phyloP scores from a whole-genome alignment of 495 filamentous ascomycete genomes.

The Astrocystis sublimbata region DNA sequence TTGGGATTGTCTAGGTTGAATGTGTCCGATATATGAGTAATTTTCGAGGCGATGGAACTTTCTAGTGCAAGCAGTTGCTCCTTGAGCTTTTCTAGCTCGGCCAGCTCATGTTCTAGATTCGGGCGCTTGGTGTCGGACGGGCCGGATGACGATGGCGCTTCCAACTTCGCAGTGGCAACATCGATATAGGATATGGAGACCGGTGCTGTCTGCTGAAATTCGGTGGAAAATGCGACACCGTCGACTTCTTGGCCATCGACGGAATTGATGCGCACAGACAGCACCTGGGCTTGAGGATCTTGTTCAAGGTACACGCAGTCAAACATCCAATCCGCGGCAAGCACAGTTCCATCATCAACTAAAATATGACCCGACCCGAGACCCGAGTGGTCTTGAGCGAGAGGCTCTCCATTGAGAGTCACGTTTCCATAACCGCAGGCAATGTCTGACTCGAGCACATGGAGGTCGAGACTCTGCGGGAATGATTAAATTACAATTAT shows the following conservation, averaged over 20 bases:
- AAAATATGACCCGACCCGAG: conserved; percentile 32
- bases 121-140: conserved; percentile 13
- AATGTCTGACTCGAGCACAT: conserved; percentile 33
- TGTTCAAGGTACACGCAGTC: conserved; percentile 45
- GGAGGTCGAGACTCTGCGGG: conserved; percentile 35
- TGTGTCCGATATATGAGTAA: conserved; percentile 26
- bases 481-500: conserved; percentile 3
- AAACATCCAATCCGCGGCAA: conserved; percentile 47
- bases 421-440: conserved; percentile 42
- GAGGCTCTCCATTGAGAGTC: conserved; percentile 36
- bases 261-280: conserved; percentile 48
- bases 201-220: conserved; percentile 45
- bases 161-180: conserved; percentile 22
- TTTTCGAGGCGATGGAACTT: conserved; percentile 33
- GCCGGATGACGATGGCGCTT: conserved; percentile 13
- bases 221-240: conserved; percentile 45
- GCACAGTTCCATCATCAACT: conserved; percentile 27
- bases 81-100: conserved; percentile 37
- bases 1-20: conserved; percentile 23
- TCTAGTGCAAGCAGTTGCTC: conserved; percentile 32
- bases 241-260: conserved; percentile 36
- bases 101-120: conserved; percentile 32
- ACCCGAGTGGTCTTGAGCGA: conserved; percentile 35
- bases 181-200: conserved; percentile 45
- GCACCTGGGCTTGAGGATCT: conserved; percentile 44